phyloP scores from a whole-genome alignment of 768 basidiomycete species.

The Boletus pseudo-olivaceus region DNA sequence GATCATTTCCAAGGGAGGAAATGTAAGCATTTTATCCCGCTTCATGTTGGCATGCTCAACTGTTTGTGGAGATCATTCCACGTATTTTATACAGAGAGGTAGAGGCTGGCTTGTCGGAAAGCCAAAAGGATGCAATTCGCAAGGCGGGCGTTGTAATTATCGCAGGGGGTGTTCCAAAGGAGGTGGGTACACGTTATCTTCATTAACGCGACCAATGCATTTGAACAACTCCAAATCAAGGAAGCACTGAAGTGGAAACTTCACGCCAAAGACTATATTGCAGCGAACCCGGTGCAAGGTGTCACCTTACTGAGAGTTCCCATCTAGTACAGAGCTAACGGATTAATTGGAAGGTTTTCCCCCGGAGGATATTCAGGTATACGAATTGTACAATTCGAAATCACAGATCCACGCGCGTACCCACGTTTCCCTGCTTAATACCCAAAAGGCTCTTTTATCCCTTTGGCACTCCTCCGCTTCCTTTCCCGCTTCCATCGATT shows the following conservation, averaged over 20 bases:
- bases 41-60: background rate
- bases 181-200: slow-evolving; percentile 34
- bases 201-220: background rate
- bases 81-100: slow-evolving; percentile 44
- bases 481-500: slow-evolving; percentile 38
- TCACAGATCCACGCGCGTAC: slow-evolving; percentile 66
- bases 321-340: background rate
- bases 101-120: slow-evolving; percentile 43
- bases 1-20: slow-evolving; percentile 44
- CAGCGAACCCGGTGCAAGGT: slow-evolving; percentile 53
- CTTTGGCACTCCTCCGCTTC: slow-evolving; percentile 52
- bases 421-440: slow-evolving; percentile 53
- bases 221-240: slow-evolving; percentile 24
- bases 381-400: slow-evolving; percentile 68
- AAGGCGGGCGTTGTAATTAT: slow-evolving; percentile 54
- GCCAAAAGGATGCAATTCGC: slow-evolving; percentile 44
- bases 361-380: slow-evolving; percentile 63
- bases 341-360: slow-evolving; percentile 52
- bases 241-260: slow-evolving; percentile 61
- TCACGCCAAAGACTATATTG: slow-evolving; percentile 51
- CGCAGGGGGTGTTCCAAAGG: slow-evolving; percentile 51
- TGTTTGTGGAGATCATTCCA: slow-evolving; percentile 45
- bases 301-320: background rate
- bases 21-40: slow-evolving; percentile 34
- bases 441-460: slow-evolving; percentile 54